Percentiles rank a stretch among this genome's conserved stretches.
Conservation (phyloP, 78 protist genomes). For the Andalucia godoyi region DNA sequence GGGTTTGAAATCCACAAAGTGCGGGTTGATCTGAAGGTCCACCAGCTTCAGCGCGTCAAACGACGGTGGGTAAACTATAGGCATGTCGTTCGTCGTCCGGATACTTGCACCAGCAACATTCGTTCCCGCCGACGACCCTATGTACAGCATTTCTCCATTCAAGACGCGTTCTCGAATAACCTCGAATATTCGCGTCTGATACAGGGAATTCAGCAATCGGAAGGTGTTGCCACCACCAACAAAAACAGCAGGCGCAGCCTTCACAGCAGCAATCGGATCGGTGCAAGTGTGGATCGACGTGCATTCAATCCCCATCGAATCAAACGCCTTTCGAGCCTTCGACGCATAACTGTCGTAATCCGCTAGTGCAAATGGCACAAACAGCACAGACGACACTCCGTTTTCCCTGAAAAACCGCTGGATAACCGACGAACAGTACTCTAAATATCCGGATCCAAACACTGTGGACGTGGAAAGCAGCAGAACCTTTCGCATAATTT, state of each 20-base stretch:
- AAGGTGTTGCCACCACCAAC: slow-evolving; percentile 14
- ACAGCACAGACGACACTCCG: not conserved
- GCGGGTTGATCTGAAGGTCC: not conserved
- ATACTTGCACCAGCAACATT: not conserved
- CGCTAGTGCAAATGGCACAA: not conserved
- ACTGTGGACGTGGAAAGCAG: not conserved
- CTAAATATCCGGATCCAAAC: not conserved
- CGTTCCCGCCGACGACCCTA: slow-evolving; percentile 4
- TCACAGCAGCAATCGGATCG: not conserved
- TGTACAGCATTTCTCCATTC: slow-evolving; percentile 3
- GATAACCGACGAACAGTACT: too few species aligned
- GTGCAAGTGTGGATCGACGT: not conserved
- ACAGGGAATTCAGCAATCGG: slow-evolving; percentile 7
- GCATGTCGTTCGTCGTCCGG: slow-evolving; percentile 5
- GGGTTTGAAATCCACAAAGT: not conserved
- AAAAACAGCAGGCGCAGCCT: not conserved
- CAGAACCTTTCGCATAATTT: too few species aligned
- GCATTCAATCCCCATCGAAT: not conserved
- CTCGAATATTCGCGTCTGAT: not conserved
- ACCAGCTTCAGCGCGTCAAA: not conserved
- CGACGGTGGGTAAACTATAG: not conserved
- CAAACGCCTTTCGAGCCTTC: not conserved
- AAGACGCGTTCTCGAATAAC: not conserved
- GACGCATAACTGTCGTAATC: not conserved
- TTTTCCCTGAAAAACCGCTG: too few species aligned